phyloP scores from a whole-genome alignment of 148 eudicot genomes.

The Persicaria maculosa region DNA sequence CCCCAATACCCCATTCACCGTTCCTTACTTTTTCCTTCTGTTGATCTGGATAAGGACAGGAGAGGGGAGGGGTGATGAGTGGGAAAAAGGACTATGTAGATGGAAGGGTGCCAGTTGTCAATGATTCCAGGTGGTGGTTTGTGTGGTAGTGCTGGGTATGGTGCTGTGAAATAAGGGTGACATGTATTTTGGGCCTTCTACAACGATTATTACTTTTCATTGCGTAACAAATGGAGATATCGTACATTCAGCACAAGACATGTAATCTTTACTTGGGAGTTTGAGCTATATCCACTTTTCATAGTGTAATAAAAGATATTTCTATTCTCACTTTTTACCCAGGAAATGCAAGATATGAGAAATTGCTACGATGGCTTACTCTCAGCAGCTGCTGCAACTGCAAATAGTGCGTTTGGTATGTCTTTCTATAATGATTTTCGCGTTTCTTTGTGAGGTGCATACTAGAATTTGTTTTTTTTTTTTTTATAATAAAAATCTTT shows the following conservation, averaged over 20 bases:
- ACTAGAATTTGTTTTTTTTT: background rate
- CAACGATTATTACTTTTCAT: background rate
- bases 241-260: background rate
- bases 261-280: background rate
- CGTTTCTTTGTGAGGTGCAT: background rate
- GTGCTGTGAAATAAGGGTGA: background rate
- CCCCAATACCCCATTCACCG: background rate
- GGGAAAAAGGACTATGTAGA: background rate
- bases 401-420: constrained; percentile 84
- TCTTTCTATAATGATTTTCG: background rate
- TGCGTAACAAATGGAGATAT: background rate
- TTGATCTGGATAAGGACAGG: background rate
- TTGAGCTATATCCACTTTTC: background rate
- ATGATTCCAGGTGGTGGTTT: background rate
- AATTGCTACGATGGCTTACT: constrained; percentile 88
- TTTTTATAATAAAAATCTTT: background rate
- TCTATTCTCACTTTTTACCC: constrained; percentile 8
- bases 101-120: background rate
- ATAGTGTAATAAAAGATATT: background rate
- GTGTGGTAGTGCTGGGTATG: background rate
- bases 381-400: constrained; percentile 93
- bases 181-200: background rate
- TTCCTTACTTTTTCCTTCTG: background rate
- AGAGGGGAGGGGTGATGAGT: background rate
- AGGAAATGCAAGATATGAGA: constrained; percentile 94